Percentiles rank a stretch among this genome's conserved stretches.
These are phyloP conservation scores for Eremothecium sinecaudum DNA, from an alignment of 1,139 yeast species.

Conservation along the genomic window DNA sequence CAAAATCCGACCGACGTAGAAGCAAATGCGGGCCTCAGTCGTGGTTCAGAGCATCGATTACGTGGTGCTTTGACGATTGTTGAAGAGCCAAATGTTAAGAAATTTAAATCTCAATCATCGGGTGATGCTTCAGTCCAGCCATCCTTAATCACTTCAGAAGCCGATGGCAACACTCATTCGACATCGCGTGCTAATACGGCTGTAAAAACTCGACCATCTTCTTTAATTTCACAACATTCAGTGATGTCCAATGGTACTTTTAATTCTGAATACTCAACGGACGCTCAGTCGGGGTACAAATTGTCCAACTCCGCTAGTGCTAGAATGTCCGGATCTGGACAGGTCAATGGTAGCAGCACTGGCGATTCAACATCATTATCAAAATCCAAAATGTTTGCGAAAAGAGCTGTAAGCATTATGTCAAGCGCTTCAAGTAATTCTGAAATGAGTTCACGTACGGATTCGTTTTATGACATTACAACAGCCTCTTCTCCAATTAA, in stretches of 20 bases:
- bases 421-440: conserved; percentile 37
- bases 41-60: conserved; percentile 1
- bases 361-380: conserved; percentile 16
- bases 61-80: conserved; percentile 6
- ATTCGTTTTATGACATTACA: conserved; percentile 35
- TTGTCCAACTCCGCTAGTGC: conserved; percentile 13
- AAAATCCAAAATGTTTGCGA: conserved; percentile 15
- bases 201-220: conserved; percentile 46
- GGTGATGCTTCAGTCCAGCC: conserved; percentile 16
- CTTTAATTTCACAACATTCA: conserved; percentile 57
- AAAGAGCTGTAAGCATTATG: conserved; percentile 32
- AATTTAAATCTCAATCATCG: conserved; percentile 23
- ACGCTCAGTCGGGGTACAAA: conserved; percentile 25
- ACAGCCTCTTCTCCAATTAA: conserved; percentile 25
- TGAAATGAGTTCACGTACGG: conserved; percentile 35
- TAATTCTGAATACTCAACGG: conserved; percentile 32
- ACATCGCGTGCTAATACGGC: conserved; percentile 11
- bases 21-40: neutral
- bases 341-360: conserved; percentile 5
- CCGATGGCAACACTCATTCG: conserved; percentile 7
- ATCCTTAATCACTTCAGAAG: neutral
- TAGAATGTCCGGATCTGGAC: conserved; percentile 4
- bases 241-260: conserved; percentile 51
- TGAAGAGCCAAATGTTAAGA: conserved; percentile 18
- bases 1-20: neutral